Base-by-base conservation (phyloP, 495 filamentous ascomycete species). In the Emericellopsis terricola region DNA sequence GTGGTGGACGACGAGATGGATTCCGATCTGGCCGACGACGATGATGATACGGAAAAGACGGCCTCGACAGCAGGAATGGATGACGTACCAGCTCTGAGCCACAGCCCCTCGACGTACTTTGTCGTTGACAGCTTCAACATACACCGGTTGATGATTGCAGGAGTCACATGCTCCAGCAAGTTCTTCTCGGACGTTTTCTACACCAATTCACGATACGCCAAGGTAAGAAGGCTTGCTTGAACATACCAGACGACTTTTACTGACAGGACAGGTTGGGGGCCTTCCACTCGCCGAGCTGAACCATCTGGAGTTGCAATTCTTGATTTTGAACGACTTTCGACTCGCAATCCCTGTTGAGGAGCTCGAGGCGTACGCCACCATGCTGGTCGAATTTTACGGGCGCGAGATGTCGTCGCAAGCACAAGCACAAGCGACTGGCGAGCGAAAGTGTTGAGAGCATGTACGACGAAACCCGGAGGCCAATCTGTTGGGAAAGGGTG, bases 131-230 rank as follows among this genome's bases (percentile, higher is more conserved):
- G 87, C 51, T 99, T 89, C 56, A 99, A 99, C 55, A 99, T 99
- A 42, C 89, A 99, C 46, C 76, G 89, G 18, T 60, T 99, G 35
- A 86, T 96, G 29, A 99, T 99, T 53, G 85, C 89, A 7, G 89
- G 86, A 15, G 91, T 99, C 30, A 96, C 89, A 11, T 96, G 91
- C 54, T 87, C 91, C 8, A 94, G 86, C 69, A 99, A 99, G 59
- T 99, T 96, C 65, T 99, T 99, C 54, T 94, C 86, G 3, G 89
- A 99, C 61, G 84, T 96, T 28, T 99, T 99, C 47, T 99, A 96
- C 48, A 99, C 89, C 13, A 99, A 99, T 57, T 96, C 91, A 29
- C 67, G 89, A 69, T 99, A 99, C 53, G 89, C 91, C 40, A 99
- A 96, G 79, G 89, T 93, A 69, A 41, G 64, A 3, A 20, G 15